A percentile compares a stretch with the other conserved stretches of the same genome.
Conservation (phyloP, 148 eudicot species). For the Camellia lanceoleosa region DNA sequence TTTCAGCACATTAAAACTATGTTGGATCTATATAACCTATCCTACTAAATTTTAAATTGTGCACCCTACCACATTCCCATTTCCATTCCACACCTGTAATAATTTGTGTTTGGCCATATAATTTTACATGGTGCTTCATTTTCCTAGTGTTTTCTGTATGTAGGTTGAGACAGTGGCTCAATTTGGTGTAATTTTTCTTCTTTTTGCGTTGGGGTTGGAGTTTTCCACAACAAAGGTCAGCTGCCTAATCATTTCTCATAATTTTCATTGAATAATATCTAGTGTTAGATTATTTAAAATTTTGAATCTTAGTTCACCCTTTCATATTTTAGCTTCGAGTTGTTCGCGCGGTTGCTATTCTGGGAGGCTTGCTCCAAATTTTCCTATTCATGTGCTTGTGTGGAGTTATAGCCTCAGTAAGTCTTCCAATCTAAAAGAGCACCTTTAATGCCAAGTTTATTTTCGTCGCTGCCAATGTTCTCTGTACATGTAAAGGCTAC, state of each 20-base stretch:
- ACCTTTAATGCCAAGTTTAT: not conserved
- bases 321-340: constrained; percentile 63
- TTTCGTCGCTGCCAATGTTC: not conserved
- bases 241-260: not conserved
- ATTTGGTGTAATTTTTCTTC: constrained; percentile 89
- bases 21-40: not conserved
- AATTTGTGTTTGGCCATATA: not conserved
- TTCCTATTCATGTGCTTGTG: constrained; percentile 76
- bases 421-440: constrained; percentile 17
- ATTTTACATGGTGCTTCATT: not conserved
- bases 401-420: constrained; percentile 77
- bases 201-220: constrained; percentile 87
- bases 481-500: constrained; percentile 5
- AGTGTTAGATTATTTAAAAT: constrained; percentile 2
- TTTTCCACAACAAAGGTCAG: constrained; percentile 77
- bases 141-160: constrained; percentile 5
- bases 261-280: not conserved
- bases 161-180: constrained; percentile 97
- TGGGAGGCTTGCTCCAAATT: constrained; percentile 77
- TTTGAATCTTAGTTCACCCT: not conserved
- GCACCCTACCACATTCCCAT: not conserved
- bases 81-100: not conserved
- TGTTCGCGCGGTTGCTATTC: constrained; percentile 77
- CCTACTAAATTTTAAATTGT: not conserved
- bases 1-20: not conserved